These are phyloP conservation scores for Ziziphus jujuba DNA, from an alignment of 306 rosid genomes.

Conservation along the genomic window DNA sequence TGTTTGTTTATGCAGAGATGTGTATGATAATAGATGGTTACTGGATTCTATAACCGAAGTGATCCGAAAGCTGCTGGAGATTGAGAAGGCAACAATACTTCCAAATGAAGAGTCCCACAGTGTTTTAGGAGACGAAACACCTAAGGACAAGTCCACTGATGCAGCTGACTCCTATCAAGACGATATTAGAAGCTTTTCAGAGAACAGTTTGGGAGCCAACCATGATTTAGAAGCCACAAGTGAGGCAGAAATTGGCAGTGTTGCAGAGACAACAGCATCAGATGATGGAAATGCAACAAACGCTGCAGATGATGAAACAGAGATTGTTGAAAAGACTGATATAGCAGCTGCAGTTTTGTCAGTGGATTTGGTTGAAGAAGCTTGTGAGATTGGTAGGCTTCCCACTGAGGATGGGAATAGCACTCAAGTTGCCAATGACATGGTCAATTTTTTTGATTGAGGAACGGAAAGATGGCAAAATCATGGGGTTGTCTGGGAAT, in stretches of 20 bases:
- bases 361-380: conserved; percentile 8
- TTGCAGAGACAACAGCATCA: conserved; percentile 25
- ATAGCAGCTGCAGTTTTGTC: conserved; percentile 20
- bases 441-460: background rate
- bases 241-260: conserved; percentile 21
- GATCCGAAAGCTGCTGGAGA: conserved; percentile 54
- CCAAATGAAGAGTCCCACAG: conserved; percentile 22
- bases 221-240: conserved; percentile 27
- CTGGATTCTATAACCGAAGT: conserved; percentile 44
- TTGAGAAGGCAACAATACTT: conserved; percentile 41
- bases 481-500: no score
- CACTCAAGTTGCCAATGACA: background rate
- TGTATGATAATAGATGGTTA: conserved; percentile 45
- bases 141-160: conserved; percentile 19
- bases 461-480: no score
- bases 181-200: conserved; percentile 26
- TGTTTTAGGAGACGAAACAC: conserved; percentile 28
- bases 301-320: conserved; percentile 20
- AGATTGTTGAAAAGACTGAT: conserved; percentile 14
- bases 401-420: no score
- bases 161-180: conserved; percentile 18
- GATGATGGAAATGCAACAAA: conserved; percentile 9
- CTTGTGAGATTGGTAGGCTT: background rate
- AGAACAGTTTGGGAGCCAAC: conserved; percentile 25
- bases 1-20: conserved; percentile 37